phyloP scores from a whole-genome alignment of 495 filamentous ascomycete genomes.

The Hypoxylon fuscum region DNA sequence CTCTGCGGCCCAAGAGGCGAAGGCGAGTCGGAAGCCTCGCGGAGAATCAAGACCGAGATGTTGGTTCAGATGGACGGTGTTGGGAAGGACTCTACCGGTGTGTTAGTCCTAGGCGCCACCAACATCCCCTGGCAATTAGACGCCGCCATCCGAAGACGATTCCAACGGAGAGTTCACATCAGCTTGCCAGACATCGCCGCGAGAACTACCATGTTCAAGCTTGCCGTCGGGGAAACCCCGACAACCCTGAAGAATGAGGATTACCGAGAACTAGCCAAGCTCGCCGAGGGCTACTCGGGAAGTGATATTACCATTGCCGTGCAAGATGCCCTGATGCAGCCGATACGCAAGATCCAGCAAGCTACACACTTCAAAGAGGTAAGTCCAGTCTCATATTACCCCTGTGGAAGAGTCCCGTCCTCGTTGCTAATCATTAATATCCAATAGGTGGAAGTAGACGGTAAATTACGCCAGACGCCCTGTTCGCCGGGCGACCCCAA shows the following conservation, averaged over 20 bases:
- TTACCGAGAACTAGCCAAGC: slow-evolving; percentile 77
- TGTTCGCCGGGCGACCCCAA: slow-evolving; percentile 90
- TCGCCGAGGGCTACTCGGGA: slow-evolving; percentile 93
- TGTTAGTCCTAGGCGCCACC: slow-evolving; percentile 94
- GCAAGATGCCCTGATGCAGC: slow-evolving; percentile 98
- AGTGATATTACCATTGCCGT: slow-evolving; percentile 97
- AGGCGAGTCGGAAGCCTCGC: slow-evolving; percentile 95
- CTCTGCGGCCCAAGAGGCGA: slow-evolving; percentile 96
- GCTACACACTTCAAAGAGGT: slow-evolving; percentile 99
- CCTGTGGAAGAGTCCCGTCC: background rate
- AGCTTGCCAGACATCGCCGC: slow-evolving; percentile 87
- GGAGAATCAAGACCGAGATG: slow-evolving; percentile 97
- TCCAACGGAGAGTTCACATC: slow-evolving; percentile 96
- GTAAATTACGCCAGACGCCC: slow-evolving; percentile 81
- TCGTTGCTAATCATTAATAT: slow-evolving; percentile 20
- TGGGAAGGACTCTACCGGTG: slow-evolving; percentile 90
- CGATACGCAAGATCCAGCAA: slow-evolving; percentile 95
- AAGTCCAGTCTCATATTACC: slow-evolving; percentile 25
- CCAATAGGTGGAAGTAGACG: slow-evolving; percentile 73
- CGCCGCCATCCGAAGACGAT: slow-evolving; percentile 95
- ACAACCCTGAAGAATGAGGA: slow-evolving; percentile 83
- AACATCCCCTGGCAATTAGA: slow-evolving; percentile 99
- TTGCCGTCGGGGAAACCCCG: slow-evolving; percentile 88
- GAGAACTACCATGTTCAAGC: slow-evolving; percentile 95
- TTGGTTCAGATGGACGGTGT: slow-evolving; percentile 99